Evolutionary conservation across 129 eudicot species (phyloP).

Genomic region (Flaveria robusta): DNA sequence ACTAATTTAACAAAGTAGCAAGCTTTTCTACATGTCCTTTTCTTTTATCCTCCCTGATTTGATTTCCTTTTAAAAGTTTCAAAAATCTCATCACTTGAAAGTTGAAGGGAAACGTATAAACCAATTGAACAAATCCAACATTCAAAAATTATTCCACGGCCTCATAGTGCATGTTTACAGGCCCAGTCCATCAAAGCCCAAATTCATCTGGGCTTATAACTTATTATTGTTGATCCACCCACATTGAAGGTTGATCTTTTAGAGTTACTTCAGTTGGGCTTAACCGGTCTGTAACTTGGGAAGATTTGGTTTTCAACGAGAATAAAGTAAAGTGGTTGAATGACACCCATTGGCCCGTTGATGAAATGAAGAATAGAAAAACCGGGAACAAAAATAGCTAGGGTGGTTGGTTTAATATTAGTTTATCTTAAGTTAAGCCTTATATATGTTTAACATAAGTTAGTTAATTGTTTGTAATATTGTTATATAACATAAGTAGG

Average conservation of each 20-base stretch:
- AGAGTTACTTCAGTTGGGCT: no score
- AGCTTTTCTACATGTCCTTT: neutral
- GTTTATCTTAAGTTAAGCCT: no score
- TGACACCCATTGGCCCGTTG: no score
- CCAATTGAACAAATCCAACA: neutral
- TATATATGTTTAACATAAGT: no score
- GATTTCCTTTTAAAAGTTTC: neutral
- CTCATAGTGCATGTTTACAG: neutral
- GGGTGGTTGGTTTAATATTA: no score
- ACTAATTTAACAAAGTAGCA: neutral
- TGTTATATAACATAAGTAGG: no score
- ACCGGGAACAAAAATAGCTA: no score
- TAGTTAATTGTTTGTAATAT: no score
- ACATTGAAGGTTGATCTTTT: neutral
- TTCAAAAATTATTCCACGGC: neutral
- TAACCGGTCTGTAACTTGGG: no score
- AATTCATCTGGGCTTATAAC: neutral
- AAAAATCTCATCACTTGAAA: neutral
- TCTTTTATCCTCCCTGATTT: neutral
- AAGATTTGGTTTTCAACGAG: no score
- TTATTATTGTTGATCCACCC: neutral
- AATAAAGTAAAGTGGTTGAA: no score
- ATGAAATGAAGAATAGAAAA: no score
- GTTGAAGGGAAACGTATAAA: neutral
- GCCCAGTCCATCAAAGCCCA: neutral